These are phyloP conservation scores for Lachnellula hyalina DNA, from an alignment of 2,329 filamentous ascomycete species.

Conservation along the genomic window DNA sequence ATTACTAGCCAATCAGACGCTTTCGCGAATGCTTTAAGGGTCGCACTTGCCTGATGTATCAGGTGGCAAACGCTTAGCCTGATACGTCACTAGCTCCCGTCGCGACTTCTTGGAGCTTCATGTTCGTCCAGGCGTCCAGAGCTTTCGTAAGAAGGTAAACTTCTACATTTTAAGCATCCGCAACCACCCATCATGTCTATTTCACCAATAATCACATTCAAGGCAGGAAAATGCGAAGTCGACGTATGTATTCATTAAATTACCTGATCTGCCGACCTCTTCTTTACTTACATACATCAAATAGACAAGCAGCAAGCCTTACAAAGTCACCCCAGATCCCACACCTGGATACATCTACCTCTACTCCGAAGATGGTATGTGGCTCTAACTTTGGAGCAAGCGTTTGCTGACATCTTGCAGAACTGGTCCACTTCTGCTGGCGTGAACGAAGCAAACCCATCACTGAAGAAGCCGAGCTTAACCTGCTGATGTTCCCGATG, in stretches of 20 bases:
- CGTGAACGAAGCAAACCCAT: slow-evolving; percentile 68
- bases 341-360: slow-evolving; percentile 87
- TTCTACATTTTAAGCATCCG: slow-evolving; percentile 7
- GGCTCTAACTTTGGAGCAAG: background rate
- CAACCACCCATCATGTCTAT: slow-evolving; percentile 62
- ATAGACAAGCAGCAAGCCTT: slow-evolving; percentile 52
- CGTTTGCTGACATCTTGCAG: slow-evolving; percentile 38
- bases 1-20: too few species aligned
- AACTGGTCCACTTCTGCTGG: slow-evolving; percentile 97
- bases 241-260: slow-evolving; percentile 55
- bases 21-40: too few species aligned
- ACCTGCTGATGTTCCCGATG: slow-evolving; percentile 87
- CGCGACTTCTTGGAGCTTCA: background rate
- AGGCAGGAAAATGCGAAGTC: slow-evolving; percentile 83
- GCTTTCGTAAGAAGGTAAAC: slow-evolving; percentile 10
- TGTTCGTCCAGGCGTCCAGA: slow-evolving; percentile 2
- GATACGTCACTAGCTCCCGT: slow-evolving; percentile 1
- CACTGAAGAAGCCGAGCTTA: slow-evolving; percentile 66
- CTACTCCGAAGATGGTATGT: slow-evolving; percentile 79
- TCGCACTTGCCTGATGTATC: too few species aligned
- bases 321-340: slow-evolving; percentile 66
- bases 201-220: slow-evolving; percentile 87
- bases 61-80: too few species aligned
- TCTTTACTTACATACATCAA: slow-evolving; percentile 13
- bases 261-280: slow-evolving; percentile 1